Conservation (phyloP, 106 monocot genomes). For the Dendrobium huoshanense region DNA sequence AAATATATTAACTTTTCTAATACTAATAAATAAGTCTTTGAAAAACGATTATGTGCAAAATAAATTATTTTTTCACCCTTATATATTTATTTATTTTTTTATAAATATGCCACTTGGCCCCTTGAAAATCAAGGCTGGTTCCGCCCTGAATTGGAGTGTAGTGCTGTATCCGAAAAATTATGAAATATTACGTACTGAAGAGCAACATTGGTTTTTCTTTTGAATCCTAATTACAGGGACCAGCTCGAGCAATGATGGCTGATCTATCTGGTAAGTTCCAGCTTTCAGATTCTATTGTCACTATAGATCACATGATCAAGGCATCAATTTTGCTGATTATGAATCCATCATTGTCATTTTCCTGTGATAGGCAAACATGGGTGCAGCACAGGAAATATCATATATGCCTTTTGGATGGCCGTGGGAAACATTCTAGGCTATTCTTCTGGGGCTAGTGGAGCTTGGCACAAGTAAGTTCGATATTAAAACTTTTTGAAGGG, state of each 20-base stretch:
- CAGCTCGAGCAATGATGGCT: slow-evolving; percentile 60
- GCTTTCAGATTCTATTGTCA: background rate
- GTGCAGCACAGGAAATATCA: slow-evolving; percentile 35
- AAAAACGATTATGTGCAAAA: no score
- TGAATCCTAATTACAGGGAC: slow-evolving; percentile 30
- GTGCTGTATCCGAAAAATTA: background rate
- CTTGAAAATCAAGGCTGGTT: no score
- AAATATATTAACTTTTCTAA: no score
- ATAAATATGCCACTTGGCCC: no score
- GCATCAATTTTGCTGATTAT: background rate
- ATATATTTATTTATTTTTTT: no score
- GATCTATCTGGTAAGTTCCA: slow-evolving; percentile 41
- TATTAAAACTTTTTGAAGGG: background rate
- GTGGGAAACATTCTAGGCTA: slow-evolving; percentile 54
- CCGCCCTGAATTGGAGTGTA: background rate
- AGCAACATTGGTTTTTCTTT: background rate
- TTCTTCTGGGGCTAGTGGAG: slow-evolving; percentile 45
- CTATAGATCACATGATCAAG: background rate
- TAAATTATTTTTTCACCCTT: no score
- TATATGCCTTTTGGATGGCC: slow-evolving; percentile 64
- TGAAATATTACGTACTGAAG: background rate
- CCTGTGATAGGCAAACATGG: slow-evolving; percentile 27
- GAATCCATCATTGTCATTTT: background rate
- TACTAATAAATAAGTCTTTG: no score
- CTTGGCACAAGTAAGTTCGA: slow-evolving; percentile 45